These are phyloP conservation scores for Xanthoconium separans DNA, from an alignment of 1,284 basidiomycete genomes.

Conservation along the genomic window DNA sequence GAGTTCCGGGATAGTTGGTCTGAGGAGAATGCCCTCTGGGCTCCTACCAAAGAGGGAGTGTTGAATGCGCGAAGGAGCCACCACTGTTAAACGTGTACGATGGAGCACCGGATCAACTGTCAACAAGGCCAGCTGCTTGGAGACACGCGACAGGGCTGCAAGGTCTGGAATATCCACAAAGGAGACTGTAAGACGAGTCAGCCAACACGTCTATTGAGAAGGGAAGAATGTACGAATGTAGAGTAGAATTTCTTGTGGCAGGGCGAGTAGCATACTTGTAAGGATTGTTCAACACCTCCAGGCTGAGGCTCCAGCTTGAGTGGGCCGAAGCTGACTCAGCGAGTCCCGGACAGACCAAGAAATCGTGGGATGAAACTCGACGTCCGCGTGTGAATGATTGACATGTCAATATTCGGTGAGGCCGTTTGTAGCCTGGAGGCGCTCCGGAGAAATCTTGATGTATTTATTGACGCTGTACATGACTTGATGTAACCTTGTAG, in stretches of 20 bases:
- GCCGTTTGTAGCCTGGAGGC: too few relatives aligned
- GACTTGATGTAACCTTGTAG: too few relatives aligned
- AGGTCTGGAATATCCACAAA: constrained; percentile 73
- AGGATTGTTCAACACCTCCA: neutral
- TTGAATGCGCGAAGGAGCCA: constrained; percentile 63
- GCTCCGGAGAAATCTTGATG: too few relatives aligned
- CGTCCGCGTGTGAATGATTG: too few relatives aligned
- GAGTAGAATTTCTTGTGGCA: constrained; percentile 57
- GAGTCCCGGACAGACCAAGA: too few relatives aligned
- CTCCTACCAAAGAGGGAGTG: constrained; percentile 62
- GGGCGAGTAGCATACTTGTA: constrained; percentile 25
- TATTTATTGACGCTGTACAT: too few relatives aligned
- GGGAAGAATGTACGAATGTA: constrained; percentile 49
- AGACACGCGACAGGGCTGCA: constrained; percentile 46
- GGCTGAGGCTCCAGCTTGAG: too few relatives aligned
- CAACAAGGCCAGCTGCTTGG: constrained; percentile 45
- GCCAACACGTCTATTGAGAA: neutral
- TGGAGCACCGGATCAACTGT: constrained; percentile 63
- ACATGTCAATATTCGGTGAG: too few relatives aligned
- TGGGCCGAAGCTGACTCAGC: constrained; percentile 20
- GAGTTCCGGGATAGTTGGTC: constrained; percentile 64
- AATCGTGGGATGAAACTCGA: too few relatives aligned
- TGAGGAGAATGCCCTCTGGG: constrained; percentile 50
- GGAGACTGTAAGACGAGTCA: constrained; percentile 45
- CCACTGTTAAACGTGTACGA: constrained; percentile 53